Conservation (phyloP, 2,329 filamentous ascomycete species). For the Fusarium sp. region DNA sequence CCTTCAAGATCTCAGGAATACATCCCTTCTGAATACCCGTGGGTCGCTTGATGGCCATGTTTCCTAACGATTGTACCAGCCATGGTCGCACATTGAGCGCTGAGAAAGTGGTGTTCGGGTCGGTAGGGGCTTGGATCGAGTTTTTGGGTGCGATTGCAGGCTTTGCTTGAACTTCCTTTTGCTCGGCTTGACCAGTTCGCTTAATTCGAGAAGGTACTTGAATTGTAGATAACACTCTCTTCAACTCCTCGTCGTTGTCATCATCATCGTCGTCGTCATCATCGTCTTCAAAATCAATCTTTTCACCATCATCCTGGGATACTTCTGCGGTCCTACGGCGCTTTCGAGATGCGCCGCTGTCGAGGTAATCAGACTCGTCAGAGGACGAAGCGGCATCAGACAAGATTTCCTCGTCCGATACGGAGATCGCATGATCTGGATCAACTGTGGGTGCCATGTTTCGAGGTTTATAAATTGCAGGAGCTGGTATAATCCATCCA, state of each 20-base stretch:
- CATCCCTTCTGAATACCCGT: slow-evolving; percentile 93
- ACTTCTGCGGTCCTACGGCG: slow-evolving; percentile 54
- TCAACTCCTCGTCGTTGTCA: slow-evolving; percentile 48
- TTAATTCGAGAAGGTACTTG: slow-evolving; percentile 66
- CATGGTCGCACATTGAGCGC: slow-evolving; percentile 82
- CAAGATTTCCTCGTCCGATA: slow-evolving; percentile 31
- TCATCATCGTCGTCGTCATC: slow-evolving; percentile 48
- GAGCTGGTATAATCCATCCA: slow-evolving; percentile 30
- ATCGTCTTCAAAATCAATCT: slow-evolving; percentile 34
- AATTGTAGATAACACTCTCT: slow-evolving; percentile 55
- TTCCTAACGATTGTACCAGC: slow-evolving; percentile 82
- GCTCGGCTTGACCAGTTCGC: slow-evolving; percentile 47
- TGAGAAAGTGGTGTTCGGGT: slow-evolving; percentile 74
- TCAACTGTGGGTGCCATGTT: slow-evolving; percentile 38
- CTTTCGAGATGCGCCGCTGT: slow-evolving; percentile 58
- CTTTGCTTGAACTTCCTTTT: slow-evolving; percentile 35
- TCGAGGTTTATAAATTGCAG: slow-evolving; percentile 40
- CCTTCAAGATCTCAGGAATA: slow-evolving; percentile 92
- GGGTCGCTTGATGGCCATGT: slow-evolving; percentile 84
- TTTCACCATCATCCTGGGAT: slow-evolving; percentile 42
- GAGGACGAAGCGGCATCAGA: slow-evolving; percentile 42
- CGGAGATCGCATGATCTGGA: slow-evolving; percentile 28
- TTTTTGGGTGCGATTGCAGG: slow-evolving; percentile 42
- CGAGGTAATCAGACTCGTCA: slow-evolving; percentile 62
- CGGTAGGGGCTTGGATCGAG: slow-evolving; percentile 62